Conservation (phyloP, 257 asterid genomes). For the Nicotiana knightiana region DNA sequence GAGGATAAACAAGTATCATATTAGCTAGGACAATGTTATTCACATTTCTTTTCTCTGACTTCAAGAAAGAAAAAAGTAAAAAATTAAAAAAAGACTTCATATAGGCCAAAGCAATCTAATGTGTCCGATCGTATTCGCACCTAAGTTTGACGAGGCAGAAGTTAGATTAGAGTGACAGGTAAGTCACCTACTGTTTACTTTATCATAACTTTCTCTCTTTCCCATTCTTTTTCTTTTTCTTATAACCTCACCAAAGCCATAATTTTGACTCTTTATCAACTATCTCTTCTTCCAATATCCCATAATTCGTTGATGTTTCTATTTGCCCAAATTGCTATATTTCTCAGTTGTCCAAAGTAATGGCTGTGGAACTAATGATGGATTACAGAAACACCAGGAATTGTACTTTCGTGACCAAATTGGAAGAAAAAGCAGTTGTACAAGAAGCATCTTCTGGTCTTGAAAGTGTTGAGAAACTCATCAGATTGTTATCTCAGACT, state of each 20-base stretch:
- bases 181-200: constrained; percentile 73
- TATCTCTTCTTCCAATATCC: background rate
- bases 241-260: constrained; percentile 29
- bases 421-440: constrained; percentile 46
- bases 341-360: background rate
- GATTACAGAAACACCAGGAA: constrained; percentile 33
- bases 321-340: background rate
- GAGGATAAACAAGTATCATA: background rate
- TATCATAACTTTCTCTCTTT: constrained; percentile 13
- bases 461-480: constrained; percentile 60
- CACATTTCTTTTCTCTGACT: background rate
- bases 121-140: constrained; percentile 58
- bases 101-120: background rate
- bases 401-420: constrained; percentile 11
- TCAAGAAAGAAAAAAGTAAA: background rate
- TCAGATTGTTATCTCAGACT: constrained; percentile 39
- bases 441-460: constrained; percentile 68
- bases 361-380: constrained; percentile 86
- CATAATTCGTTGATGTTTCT: background rate
- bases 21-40: background rate
- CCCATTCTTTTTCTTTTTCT: background rate
- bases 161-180: constrained; percentile 48
- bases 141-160: constrained; percentile 57
- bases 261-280: constrained; percentile 20
- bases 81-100: background rate